Evolutionary conservation across 768 basidiomycete species (phyloP).

Genomic region (Porphyrellus cyaneotinctus): DNA sequence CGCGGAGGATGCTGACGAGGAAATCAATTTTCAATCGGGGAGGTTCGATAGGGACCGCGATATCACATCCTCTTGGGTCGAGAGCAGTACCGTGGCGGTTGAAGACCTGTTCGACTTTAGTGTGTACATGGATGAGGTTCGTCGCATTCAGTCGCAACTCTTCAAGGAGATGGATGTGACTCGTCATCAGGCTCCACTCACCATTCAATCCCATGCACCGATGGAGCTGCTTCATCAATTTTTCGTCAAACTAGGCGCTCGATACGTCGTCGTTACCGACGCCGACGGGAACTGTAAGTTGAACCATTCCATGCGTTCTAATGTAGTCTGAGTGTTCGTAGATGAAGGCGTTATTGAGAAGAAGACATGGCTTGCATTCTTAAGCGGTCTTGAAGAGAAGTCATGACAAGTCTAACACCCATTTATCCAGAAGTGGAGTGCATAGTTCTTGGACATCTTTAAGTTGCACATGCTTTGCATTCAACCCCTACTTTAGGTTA

Average conservation of each 20-base stretch:
- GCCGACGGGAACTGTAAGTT: conserved; percentile 73
- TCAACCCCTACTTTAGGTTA: too few species aligned
- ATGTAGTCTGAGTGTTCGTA: conserved; percentile 25
- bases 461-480: not conserved
- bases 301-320: conserved; percentile 2
- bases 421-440: not conserved
- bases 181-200: conserved; percentile 70
- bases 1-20: conserved; percentile 65
- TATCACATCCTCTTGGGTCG: conserved; percentile 53
- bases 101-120: conserved; percentile 76
- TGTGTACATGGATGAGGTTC: conserved; percentile 85
- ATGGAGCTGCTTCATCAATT: conserved; percentile 91
- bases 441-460: not conserved
- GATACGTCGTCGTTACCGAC: conserved; percentile 85
- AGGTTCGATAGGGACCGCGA: conserved; percentile 38
- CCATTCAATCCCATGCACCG: conserved; percentile 78
- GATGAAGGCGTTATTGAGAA: conserved; percentile 92
- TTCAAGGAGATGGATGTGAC: not conserved
- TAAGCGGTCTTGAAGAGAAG: conserved; percentile 69
- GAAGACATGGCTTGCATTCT: conserved; percentile 89
- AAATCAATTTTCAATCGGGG: conserved; percentile 59
- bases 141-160: conserved; percentile 1
- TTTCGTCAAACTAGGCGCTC: conserved; percentile 90
- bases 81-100: conserved; percentile 22
- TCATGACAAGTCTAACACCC: conserved; percentile 9